Conservation (phyloP, 1,139 yeast species). For the Diutina ranongensis region DNA sequence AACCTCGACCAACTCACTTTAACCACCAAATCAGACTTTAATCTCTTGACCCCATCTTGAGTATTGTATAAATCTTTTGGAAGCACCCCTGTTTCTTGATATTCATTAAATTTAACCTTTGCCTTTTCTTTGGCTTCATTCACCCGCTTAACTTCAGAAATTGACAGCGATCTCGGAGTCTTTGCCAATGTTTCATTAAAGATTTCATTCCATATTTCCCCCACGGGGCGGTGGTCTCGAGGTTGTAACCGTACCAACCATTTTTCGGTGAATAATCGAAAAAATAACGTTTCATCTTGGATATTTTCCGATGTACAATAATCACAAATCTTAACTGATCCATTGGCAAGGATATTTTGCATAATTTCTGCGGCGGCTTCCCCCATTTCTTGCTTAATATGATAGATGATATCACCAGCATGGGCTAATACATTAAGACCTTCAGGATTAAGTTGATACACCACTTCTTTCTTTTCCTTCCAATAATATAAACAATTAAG, state of each 20-base stretch:
- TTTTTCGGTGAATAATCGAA: conserved; percentile 40
- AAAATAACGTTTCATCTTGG: conserved; percentile 25
- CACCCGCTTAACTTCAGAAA: conserved; percentile 50
- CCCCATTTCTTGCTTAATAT: conserved; percentile 31
- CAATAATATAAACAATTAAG: conserved; percentile 49
- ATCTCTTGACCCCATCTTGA: conserved; percentile 25
- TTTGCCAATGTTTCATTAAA: conserved; percentile 39
- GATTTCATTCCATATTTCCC: conserved; percentile 45
- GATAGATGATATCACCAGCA: conserved; percentile 63
- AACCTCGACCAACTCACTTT: conserved; percentile 58
- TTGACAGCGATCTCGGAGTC: conserved; percentile 40
- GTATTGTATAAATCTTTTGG: conserved; percentile 20
- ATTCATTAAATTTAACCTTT: conserved; percentile 27
- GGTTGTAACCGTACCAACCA: conserved; percentile 40
- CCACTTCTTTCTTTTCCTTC: conserved; percentile 22
- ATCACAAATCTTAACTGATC: conserved; percentile 58
- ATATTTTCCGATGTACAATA: conserved; percentile 31
- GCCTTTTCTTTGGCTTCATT: conserved; percentile 56
- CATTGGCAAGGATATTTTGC: conserved; percentile 52
- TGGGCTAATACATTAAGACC: conserved; percentile 59
- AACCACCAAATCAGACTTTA: conserved; percentile 41
- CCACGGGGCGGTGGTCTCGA: conserved; percentile 34
- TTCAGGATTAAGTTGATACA: conserved; percentile 50
- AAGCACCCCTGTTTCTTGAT: conserved; percentile 16
- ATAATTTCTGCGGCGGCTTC: conserved; percentile 52